Percentiles rank a stretch among this genome's conserved stretches.
phyloP scores from a whole-genome alignment of 2,329 filamentous ascomycete species.

The Diaporthe batatas region DNA sequence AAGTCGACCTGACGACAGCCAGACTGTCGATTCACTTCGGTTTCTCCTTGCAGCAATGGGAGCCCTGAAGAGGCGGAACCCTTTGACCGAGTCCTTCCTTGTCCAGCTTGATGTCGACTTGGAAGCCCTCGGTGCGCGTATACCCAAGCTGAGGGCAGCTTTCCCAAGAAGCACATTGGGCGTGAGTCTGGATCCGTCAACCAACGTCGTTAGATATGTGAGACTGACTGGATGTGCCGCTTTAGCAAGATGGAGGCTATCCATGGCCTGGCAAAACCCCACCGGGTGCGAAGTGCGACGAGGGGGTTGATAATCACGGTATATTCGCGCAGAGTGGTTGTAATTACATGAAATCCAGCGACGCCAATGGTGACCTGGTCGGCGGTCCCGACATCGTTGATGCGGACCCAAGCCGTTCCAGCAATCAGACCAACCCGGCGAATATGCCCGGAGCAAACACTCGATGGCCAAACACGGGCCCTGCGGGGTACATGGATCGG shows the following conservation, averaged over 20 bases:
- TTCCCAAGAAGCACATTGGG: conserved; percentile 67
- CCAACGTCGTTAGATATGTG: background rate
- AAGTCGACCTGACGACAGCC: conserved; percentile 86
- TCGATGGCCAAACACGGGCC: conserved; percentile 35
- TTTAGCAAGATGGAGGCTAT: conserved; percentile 20
- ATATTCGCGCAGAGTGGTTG: conserved; percentile 60
- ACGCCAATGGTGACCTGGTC: conserved; percentile 57
- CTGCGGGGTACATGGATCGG: conserved; percentile 17
- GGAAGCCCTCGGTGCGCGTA: conserved; percentile 76
- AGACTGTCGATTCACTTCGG: conserved; percentile 83
- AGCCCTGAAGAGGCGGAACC: conserved; percentile 87
- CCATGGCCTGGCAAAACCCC: conserved; percentile 23
- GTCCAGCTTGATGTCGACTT: conserved; percentile 94
- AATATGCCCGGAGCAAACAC: conserved; percentile 47
- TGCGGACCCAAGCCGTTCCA: conserved; percentile 52
- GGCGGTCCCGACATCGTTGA: conserved; percentile 57
- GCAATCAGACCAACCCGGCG: conserved; percentile 45
- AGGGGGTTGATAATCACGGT: conserved; percentile 47
- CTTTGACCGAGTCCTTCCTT: conserved; percentile 93
- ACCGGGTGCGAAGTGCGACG: conserved; percentile 37
- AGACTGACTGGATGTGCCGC: background rate
- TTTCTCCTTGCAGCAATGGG: conserved; percentile 94
- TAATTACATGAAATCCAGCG: conserved; percentile 56
- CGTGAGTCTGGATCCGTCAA: conserved; percentile 55
- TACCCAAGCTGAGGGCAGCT: conserved; percentile 67